Evolutionary conservation across 2,329 filamentous ascomycete species (phyloP).

Genomic region (Lasiodiplodia sp.): DNA sequence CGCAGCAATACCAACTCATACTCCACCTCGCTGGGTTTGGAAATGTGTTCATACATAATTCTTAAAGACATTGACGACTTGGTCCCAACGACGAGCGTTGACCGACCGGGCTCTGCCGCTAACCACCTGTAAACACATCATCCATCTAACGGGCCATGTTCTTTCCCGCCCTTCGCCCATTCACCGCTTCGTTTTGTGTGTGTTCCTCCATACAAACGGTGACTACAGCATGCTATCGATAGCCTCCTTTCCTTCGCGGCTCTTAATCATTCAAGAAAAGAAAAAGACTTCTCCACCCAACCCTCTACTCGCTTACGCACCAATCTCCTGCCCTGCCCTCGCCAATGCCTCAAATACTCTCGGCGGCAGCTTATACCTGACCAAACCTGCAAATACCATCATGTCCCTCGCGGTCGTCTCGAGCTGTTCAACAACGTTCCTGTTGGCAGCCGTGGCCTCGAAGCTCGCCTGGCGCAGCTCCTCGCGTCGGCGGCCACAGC

Average conservation of each 20-base stretch:
- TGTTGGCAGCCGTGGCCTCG: conserved; percentile 71
- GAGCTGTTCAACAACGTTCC: conserved; percentile 68
- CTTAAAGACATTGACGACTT: neutral
- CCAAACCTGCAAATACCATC: conserved; percentile 91
- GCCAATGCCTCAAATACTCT: conserved; percentile 89
- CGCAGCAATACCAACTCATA: neutral
- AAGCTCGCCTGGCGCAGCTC: conserved; percentile 72
- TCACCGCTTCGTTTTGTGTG: neutral
- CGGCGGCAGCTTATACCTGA: conserved; percentile 88
- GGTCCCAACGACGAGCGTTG: neutral
- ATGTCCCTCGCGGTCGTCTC: conserved; percentile 85
- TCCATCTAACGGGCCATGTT: neutral
- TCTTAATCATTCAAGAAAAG: neutral
- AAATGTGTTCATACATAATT: neutral
- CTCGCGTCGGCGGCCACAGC: conserved; percentile 77
- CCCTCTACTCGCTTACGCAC: conserved; percentile 32
- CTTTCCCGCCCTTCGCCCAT: neutral
- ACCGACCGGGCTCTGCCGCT: neutral
- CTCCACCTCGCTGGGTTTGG: neutral
- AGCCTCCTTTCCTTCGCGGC: neutral
- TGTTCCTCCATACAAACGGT: neutral
- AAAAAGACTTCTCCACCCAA: neutral
- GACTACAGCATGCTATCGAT: neutral
- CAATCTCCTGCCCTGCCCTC: conserved; percentile 73
- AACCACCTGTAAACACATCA: neutral